Evolutionary conservation across 345 rosid genomes (phyloP), one percentile per base, ranked within the genome.

Genomic region (Eutrema heterophyllum): DNA sequence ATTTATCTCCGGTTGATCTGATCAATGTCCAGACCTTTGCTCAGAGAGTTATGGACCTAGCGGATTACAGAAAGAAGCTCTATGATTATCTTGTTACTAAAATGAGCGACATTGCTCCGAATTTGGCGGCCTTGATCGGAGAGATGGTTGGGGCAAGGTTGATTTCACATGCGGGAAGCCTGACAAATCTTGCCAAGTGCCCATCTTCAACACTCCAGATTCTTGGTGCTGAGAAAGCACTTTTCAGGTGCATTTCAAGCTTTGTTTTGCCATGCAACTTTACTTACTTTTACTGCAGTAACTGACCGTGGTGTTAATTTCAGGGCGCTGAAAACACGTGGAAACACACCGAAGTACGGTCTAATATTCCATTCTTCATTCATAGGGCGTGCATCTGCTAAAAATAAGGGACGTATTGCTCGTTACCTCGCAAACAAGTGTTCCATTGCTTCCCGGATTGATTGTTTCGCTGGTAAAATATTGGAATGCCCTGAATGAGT

Each of bases 191-290:
- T 80, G 99, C 99, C 0, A 95, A 95, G 74, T 92, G 97, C 79
- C 98, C 99, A 58, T 89, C 99, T 81, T 95, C 99, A 26, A 95
- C 99, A 15, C 98, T 95, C 70, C 98, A 92, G 84, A 90, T 95
- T 70, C 99, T 90, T 21, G 99, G 98, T 49, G 98, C 96, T 5
- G 97, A 92, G 82, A 95, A 92, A 67, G 97, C 98, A 40, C 92
- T 92, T 41, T 92, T 95, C 81, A 94, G 99, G 89, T 94, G 70
- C 60, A 59, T 64, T 63, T 51, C 16, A 41, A 21, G 27, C 41
- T 33, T 35, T 24, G 27, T 29, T 15, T 33, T 21, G 32, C 2
- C 24, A 54, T 3, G 14, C 9, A 51, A 18, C 16, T 73, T 35
- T n/a, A 24, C 12, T 15, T 8, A 32, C 29, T 45, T 24, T 12